phyloP scores from a whole-genome alignment of 257 asterid genomes.

The Solanum sparsipilum region DNA sequence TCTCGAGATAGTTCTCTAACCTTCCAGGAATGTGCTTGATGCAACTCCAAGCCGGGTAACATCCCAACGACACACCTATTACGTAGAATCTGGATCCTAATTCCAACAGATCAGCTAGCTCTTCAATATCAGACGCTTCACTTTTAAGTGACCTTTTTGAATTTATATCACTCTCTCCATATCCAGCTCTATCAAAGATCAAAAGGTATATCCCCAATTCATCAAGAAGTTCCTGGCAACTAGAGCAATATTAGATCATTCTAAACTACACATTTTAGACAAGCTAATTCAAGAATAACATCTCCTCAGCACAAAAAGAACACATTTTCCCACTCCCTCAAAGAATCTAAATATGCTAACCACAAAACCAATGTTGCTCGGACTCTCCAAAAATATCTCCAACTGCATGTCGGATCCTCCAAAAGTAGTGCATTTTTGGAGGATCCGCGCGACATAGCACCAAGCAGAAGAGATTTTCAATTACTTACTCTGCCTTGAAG shows the following conservation, averaged over 20 bases:
- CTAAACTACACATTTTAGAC: background rate
- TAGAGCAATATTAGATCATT: conserved; percentile 19
- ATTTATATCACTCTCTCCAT: conserved; percentile 90
- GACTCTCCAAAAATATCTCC: background rate
- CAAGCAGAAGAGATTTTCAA: background rate
- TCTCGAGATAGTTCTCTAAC: conserved; percentile 13
- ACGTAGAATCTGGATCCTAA: conserved; percentile 60
- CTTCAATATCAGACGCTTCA: conserved; percentile 80
- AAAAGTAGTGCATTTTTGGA: background rate
- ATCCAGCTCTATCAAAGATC: conserved; percentile 81
- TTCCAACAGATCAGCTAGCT: conserved; percentile 66
- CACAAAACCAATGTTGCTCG: background rate
- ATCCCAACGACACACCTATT: conserved; percentile 74
- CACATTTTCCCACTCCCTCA: background rate
- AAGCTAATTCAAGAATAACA: background rate
- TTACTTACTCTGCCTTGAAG: background rate
- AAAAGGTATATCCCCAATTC: conserved; percentile 51
- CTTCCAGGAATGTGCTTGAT: conserved; percentile 62
- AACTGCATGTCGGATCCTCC: background rate
- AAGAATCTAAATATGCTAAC: background rate
- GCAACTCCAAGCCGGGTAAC: conserved; percentile 78
- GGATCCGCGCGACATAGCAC: background rate
- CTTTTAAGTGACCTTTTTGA: conserved; percentile 63
- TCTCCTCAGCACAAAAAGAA: background rate
- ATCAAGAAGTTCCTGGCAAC: conserved; percentile 57